Evolutionary conservation across 2,329 filamentous ascomycete species (phyloP), one percentile per base, ranked within the genome.

Genomic region (Calonectria montana): DNA sequence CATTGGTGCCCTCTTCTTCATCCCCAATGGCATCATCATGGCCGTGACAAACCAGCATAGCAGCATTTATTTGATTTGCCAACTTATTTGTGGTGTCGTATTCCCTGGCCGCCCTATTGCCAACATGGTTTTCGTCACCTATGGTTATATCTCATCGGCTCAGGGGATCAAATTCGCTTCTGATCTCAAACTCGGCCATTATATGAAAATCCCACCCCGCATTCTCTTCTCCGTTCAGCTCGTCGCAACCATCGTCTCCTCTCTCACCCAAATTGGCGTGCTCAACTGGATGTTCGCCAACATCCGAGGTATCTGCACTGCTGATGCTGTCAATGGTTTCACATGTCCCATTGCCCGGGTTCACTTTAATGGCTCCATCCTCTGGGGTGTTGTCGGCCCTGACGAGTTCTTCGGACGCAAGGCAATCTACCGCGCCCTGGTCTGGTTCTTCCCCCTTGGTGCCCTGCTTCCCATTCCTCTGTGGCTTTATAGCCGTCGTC

Each of bases 51-150:
- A 97, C 81, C 94, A 96, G 81, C 94, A 97, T 82, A 94, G 92
- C 82, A 94, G 92, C 82, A 94, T 96, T 75, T 97, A 96, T 81
- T 88, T 97, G 41, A 94, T 97, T 77, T 96, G 94, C 81, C 94
- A 97, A 83, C 89, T 97, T 69, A 92, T 97, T 74, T 96, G 94
- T 74, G 95, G 95, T 66, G 91, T 90, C 63, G 87, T 95, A 18
- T 97, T 97, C 81, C 94, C 94, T 0, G 95, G 95, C 31, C 92
- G 93, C 1, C 95, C 95, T 1, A 94, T 97, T 13, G 95, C 94
- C 63, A 97, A 97, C 82, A 97, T 97, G 95, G 94, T 97, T 41
- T 97, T 97, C 78, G 94, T 96, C 59, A 97, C 94, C 0, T 97
- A 97, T 81, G 94, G 94, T 73, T 97, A 97, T 83, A 97, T 97